Percentiles rank a stretch among this genome's conserved stretches.
These are phyloP conservation scores for Bjerkandera adusta DNA, from an alignment of 1,284 basidiomycete species.

Conservation along the genomic window DNA sequence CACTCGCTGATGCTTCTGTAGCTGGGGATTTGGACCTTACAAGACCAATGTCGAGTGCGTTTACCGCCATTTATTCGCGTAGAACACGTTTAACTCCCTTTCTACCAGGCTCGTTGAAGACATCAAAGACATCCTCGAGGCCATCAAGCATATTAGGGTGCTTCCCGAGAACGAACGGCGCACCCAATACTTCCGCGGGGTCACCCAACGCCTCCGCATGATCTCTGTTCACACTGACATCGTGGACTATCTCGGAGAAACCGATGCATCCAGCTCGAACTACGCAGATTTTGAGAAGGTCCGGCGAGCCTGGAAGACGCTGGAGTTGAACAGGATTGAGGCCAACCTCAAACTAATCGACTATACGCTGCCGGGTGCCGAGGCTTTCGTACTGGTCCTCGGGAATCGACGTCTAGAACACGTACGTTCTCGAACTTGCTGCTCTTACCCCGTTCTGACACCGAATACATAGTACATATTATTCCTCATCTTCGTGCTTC, in stretches of 20 bases:
- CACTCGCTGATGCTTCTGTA: constrained; percentile 8
- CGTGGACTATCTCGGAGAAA: constrained; percentile 15
- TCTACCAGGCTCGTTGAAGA: neutral
- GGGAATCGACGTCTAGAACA: constrained; percentile 23
- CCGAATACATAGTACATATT: neutral
- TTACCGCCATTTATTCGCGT: neutral
- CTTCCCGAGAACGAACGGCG: constrained; percentile 17
- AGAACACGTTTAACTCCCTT: neutral
- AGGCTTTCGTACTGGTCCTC: constrained; percentile 21
- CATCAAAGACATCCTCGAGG: too few relatives aligned
- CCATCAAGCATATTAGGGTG: too few relatives aligned
- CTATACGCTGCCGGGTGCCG: constrained; percentile 23
- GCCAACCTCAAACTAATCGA: constrained; percentile 16
- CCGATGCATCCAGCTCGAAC: constrained; percentile 9
- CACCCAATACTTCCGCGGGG: constrained; percentile 21
- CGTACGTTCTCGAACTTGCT: constrained; percentile 14
- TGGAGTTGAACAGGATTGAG: constrained; percentile 16
- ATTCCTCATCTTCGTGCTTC: constrained; percentile 19
- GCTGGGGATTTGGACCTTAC: constrained; percentile 31
- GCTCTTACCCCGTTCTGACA: neutral
- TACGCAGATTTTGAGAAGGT: constrained; percentile 18
- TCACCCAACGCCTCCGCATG: constrained; percentile 21
- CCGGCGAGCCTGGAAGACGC: constrained; percentile 16
- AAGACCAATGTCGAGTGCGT: constrained; percentile 23
- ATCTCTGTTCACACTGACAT: constrained; percentile 22